Evolutionary conservation across 1,139 yeast genomes (phyloP).

Genomic region (Wickerhamomyces sp.): DNA sequence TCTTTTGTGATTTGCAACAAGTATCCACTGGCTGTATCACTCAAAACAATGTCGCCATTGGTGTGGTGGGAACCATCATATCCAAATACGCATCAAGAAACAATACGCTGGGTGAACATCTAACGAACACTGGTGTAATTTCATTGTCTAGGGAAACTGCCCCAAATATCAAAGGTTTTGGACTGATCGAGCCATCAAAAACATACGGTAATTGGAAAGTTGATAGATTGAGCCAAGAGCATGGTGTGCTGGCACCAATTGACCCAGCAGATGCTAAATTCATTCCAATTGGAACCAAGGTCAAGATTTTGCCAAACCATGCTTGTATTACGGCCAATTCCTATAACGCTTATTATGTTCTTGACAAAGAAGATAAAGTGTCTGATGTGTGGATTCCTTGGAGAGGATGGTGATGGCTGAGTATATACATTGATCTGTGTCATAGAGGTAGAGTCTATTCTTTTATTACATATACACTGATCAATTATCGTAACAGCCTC

Average conservation of each 20-base stretch:
- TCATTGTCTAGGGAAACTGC: constrained; percentile 65
- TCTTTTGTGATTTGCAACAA: constrained; percentile 73
- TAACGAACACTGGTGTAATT: constrained; percentile 70
- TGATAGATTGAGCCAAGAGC: constrained; percentile 61
- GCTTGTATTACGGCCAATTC: constrained; percentile 69
- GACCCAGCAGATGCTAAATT: constrained; percentile 26
- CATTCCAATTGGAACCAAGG: constrained; percentile 51
- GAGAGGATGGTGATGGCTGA: constrained; percentile 37
- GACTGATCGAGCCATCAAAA: constrained; percentile 31
- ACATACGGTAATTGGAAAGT: constrained; percentile 48
- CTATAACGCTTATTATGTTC: constrained; percentile 54
- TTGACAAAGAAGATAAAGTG: constrained; percentile 45
- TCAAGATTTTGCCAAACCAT: constrained; percentile 65
- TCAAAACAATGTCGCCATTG: constrained; percentile 46
- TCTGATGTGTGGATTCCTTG: constrained; percentile 71
- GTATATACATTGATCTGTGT: neutral
- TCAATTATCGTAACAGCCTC: constrained; percentile 25
- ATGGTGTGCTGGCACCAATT: constrained; percentile 48
- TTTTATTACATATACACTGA: constrained; percentile 1
- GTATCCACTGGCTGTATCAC: constrained; percentile 58
- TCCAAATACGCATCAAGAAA: constrained; percentile 52
- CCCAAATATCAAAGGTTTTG: constrained; percentile 45
- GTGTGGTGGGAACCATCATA: constrained; percentile 59
- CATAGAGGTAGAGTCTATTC: neutral
- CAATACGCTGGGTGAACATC: constrained; percentile 50